Base-by-base conservation (phyloP, 1,284 basidiomycete genomes). In the Butyriboletus pseudospeciosus region DNA sequence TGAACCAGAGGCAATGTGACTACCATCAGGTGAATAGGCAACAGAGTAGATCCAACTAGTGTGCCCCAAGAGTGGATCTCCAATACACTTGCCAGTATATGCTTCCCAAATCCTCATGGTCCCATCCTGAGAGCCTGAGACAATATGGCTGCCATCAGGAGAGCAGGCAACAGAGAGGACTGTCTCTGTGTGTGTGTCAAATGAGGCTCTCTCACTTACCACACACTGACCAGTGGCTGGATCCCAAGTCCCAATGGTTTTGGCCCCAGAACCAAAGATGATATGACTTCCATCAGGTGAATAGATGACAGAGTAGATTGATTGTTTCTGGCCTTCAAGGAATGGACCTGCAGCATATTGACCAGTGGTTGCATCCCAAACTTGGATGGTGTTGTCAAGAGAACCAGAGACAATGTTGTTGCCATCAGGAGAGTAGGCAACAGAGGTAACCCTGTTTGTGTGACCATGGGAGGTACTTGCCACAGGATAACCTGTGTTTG, bases 281-380 rank as follows among this genome's bases (percentile, higher is more conserved):
- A 64, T 51, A 1, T 47, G 9, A 16, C 8, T 48, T 2, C 51
- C 58, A 62, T 63, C 51, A 46, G 61, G 58, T 38, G 63, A 63
- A 43, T 50, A 61, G 16, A 9, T 16, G 14, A 46, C 30, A 48
- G 23, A 38, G 2, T 0, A 0, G 13, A 57, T 7, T 16, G 20
- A 1, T 7, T 1, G 2, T 26, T 12, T 0, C 3, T 25, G 9
- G 6, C 5, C 16, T 9, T 38, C 20, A 20, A 20, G 25, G 6
- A 37, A 20, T 49, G 48, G 56, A 9, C 17, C 7, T 47, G 28
- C 23, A 17, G 38, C 20, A 52, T 6, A 30, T 39, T 62, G 51
- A 14, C 59, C 61, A 49, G 49, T 58, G 0, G 4, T 43, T 32
- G 48, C 32, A 58, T 61, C n/a, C 58, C 58, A 59, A 14, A 49